These are phyloP conservation scores for Cryphonectria carpinicola DNA, from an alignment of 2,329 filamentous ascomycete species.

Conservation along the genomic window DNA sequence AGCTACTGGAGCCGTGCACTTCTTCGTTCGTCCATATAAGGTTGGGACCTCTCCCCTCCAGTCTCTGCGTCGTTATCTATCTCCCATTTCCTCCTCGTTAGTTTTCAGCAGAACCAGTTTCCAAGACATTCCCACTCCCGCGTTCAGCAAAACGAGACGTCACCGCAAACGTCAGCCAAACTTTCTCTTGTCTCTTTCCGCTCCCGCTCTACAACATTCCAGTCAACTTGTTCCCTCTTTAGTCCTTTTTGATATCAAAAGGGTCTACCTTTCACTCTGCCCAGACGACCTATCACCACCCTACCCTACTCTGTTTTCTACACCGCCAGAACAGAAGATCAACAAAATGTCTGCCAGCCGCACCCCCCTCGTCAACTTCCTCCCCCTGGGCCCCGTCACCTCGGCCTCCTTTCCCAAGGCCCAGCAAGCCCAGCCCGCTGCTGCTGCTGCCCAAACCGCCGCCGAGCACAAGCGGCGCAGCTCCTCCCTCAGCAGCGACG, in stretches of 20 bases:
- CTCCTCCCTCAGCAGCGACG: conserved; percentile 56
- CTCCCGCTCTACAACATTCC: not conserved
- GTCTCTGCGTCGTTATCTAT: not conserved
- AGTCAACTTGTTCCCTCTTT: not conserved
- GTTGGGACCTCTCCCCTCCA: conserved; percentile 7
- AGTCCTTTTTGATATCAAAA: not conserved
- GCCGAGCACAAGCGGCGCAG: conserved; percentile 50
- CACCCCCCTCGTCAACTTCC: conserved; percentile 45
- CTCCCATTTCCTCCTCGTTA: conserved; percentile 2
- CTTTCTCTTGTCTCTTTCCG: not conserved
- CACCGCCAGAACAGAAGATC: not conserved
- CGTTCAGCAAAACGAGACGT: conserved; percentile 5
- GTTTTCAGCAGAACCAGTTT: not conserved
- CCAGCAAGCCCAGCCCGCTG: conserved; percentile 35
- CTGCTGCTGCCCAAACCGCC: conserved; percentile 5
- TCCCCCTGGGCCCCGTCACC: conserved; percentile 62
- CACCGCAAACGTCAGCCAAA: conserved; percentile 3
- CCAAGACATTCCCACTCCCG: not conserved
- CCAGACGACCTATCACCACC: not conserved
- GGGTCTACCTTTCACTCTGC: not conserved
- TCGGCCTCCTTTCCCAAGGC: conserved; percentile 59
- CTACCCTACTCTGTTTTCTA: not conserved
- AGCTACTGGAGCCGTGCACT: conserved; percentile 15
- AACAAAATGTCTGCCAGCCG: conserved; percentile 23
- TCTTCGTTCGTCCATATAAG: conserved; percentile 21